These are phyloP conservation scores for Pestalotiopsis sp. DNA, from an alignment of 2,329 filamentous ascomycete genomes.

Conservation along the genomic window DNA sequence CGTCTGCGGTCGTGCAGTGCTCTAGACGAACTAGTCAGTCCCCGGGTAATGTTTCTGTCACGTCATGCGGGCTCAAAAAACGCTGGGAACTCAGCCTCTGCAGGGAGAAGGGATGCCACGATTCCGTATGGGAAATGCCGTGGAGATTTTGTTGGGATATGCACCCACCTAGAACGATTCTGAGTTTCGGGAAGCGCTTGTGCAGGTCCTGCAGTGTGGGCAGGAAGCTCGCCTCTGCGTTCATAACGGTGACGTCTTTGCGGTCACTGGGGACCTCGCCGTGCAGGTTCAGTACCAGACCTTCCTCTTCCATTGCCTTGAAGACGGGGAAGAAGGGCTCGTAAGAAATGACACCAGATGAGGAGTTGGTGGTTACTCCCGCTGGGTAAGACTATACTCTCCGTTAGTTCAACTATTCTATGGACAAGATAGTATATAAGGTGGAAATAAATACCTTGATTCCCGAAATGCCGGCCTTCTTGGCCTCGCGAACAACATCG, in stretches of 20 bases:
- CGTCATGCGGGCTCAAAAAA: too few species aligned
- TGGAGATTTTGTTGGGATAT: neutral
- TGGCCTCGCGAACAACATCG: slow-evolving; percentile 60
- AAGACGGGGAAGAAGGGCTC: slow-evolving; percentile 63
- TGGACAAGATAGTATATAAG: neutral
- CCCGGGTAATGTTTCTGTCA: neutral
- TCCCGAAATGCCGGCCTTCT: slow-evolving; percentile 56
- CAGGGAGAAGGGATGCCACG: too few species aligned
- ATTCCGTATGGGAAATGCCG: neutral
- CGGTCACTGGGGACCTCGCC: slow-evolving; percentile 56
- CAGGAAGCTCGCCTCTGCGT: slow-evolving; percentile 67
- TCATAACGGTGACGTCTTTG: slow-evolving; percentile 48
- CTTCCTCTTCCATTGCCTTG: slow-evolving; percentile 66
- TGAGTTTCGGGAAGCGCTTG: slow-evolving; percentile 39
- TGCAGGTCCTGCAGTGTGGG: slow-evolving; percentile 64
- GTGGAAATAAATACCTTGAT: slow-evolving; percentile 52
- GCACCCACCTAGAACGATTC: slow-evolving; percentile 7
- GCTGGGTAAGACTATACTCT: slow-evolving; percentile 18
- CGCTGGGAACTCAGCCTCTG: too few species aligned
- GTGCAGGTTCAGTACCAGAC: slow-evolving; percentile 68
- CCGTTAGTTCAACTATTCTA: neutral
- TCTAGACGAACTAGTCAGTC: slow-evolving; percentile 42
- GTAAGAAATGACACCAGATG: slow-evolving; percentile 54
- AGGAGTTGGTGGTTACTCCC: slow-evolving; percentile 36
- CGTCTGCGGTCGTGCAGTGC: slow-evolving; percentile 68